Conservation (phyloP, 352 stramenopile species). For the Phytopythium oedochilum region DNA sequence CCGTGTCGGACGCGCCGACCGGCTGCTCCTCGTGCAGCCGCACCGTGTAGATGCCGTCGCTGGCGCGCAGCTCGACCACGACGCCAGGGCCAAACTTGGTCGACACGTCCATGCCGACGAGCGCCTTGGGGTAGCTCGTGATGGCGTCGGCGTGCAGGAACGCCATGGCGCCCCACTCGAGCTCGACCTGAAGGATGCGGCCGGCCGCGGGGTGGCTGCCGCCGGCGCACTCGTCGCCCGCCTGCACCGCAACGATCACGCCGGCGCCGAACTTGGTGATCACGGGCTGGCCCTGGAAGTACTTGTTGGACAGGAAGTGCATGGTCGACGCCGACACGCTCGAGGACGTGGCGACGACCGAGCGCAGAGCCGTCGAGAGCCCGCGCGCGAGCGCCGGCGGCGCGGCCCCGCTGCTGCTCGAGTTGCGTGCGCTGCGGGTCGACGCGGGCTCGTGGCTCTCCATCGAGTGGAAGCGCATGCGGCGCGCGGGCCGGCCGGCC, state of each 20-base stretch:
- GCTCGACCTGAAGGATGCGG: conserved; percentile 52
- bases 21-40: conserved; percentile 40
- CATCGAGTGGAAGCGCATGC: conserved; percentile 26
- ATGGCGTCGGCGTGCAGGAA: conserved; percentile 60
- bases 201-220: conserved; percentile 40
- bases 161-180: conserved; percentile 53
- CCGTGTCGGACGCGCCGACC: conserved; percentile 44
- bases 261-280: conserved; percentile 65
- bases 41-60: conserved; percentile 77
- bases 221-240: conserved; percentile 29
- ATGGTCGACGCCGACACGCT: conserved; percentile 37
- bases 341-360: conserved; percentile 54
- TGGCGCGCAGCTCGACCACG: conserved; percentile 55
- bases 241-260: conserved; percentile 50
- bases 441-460: conserved; percentile 4
- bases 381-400: conserved; percentile 40
- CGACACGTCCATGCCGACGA: conserved; percentile 67
- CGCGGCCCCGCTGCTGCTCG: conserved; percentile 9
- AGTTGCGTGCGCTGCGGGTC: conserved; percentile 10
- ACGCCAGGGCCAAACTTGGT: conserved; percentile 71
- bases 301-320: conserved; percentile 63
- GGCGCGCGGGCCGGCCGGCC: conserved; percentile 17
- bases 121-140: conserved; percentile 63
- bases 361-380: conserved; percentile 45
- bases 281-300: conserved; percentile 68